phyloP scores from a whole-genome alignment of 2,329 filamentous ascomycete species.

The Pseudogymnoascus sp. region DNA sequence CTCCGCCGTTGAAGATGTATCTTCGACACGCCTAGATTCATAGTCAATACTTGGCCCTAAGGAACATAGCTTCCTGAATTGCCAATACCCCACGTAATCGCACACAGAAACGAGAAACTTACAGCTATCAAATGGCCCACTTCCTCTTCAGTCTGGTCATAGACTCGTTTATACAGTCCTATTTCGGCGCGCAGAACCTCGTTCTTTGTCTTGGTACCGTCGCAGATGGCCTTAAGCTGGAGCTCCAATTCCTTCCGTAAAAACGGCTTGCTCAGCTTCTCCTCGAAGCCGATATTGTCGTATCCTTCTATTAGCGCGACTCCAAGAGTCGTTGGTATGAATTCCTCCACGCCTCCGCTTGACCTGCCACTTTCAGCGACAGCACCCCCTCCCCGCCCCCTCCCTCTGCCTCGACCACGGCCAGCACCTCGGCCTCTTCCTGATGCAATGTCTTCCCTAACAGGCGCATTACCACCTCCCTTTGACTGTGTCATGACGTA shows the following conservation, averaged over 20 bases:
- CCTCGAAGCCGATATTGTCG: slow-evolving; percentile 87
- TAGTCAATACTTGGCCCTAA: neutral
- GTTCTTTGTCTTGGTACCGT: slow-evolving; percentile 68
- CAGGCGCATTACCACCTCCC: slow-evolving; percentile 32
- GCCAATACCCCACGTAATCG: neutral
- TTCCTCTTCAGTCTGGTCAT: slow-evolving; percentile 71
- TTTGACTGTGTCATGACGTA: slow-evolving; percentile 68
- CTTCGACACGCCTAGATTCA: slow-evolving; percentile 7
- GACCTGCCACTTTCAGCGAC: slow-evolving; percentile 37
- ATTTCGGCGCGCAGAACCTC: slow-evolving; percentile 78
- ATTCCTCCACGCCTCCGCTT: slow-evolving; percentile 62
- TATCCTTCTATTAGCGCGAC: slow-evolving; percentile 91
- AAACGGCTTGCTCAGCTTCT: slow-evolving; percentile 90
- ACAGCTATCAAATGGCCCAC: slow-evolving; percentile 61
- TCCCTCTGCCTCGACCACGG: slow-evolving; percentile 21
- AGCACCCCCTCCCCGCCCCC: slow-evolving; percentile 36
- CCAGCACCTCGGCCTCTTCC: slow-evolving; percentile 33
- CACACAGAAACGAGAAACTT: slow-evolving; percentile 32
- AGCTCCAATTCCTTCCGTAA: slow-evolving; percentile 96
- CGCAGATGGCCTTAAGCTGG: slow-evolving; percentile 95
- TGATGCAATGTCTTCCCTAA: slow-evolving; percentile 33
- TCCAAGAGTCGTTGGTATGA: slow-evolving; percentile 86
- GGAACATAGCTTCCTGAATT: neutral
- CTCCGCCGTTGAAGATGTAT: neutral
- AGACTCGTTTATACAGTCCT: slow-evolving; percentile 80